Evolutionary conservation across 2,329 filamentous ascomycete genomes (phyloP), one percentile per base, ranked within the genome.

Genomic region (Talaromyces marneffei): DNA sequence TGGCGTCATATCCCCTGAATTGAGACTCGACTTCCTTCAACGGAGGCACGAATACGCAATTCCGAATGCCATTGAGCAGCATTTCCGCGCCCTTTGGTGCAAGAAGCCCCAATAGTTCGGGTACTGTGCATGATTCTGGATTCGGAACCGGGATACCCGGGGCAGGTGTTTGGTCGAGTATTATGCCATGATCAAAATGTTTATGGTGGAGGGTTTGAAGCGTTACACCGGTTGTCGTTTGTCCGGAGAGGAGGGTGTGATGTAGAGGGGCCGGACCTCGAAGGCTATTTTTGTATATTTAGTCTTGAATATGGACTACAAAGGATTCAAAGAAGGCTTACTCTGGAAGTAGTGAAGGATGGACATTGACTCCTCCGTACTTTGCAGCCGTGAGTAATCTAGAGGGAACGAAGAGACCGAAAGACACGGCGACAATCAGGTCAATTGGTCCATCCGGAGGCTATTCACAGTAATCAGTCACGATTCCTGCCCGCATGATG

Each of bases 301-400:
- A 33, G 18, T 14, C n/a, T n/a, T n/a, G n/a, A n/a, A n/a, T n/a
- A n/a, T n/a, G n/a, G n/a, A 18, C 10, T n/a, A 12, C 10, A 10
- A 14, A 2, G 3, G 10, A 3, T 18, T 44, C 40, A 18, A 23
- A 40, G 5, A n/a, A 27, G 46, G 71, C 80, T 66, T 79, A 90
- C 87, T 94, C 88, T 3, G 92, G 93, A 14, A 99, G 83, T 29
- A 97, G 77, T 0, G 93, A 97, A 1, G 94, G 94, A 70, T 99
- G 94, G 2, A 99, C 83, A 74, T 99, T 99, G 2, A 99, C 77
- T 0, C 94, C 94, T 46, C 92, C 92, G 75, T 95, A 96, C 67
- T 83, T 85, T 25, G 89, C 85, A 1, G 77, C 77, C 23, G 78
- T 78, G 23, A 99, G 79, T 16, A 97, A 85, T 4, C 91, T 83